Conservation (phyloP, 2,329 filamentous ascomycete genomes). For the Coniochaeta hoffmannii region DNA sequence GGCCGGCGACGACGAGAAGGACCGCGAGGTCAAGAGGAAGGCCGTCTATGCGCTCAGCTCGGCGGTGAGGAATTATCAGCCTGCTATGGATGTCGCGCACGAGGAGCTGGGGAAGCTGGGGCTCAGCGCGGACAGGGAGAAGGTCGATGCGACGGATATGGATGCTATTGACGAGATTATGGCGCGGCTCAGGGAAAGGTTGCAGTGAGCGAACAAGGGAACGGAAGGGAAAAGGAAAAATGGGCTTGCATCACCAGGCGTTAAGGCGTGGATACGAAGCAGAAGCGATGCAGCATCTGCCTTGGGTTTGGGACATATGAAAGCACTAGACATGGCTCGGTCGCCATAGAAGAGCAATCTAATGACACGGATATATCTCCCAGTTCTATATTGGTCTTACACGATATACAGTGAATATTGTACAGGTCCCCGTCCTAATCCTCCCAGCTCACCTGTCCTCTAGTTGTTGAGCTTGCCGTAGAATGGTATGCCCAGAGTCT, state of each 20-base stretch:
- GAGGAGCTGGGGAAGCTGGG: constrained; percentile 51
- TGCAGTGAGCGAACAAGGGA: background rate
- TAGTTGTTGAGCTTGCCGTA: constrained; percentile 42
- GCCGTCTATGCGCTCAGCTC: constrained; percentile 84
- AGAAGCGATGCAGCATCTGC: background rate
- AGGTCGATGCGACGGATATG: constrained; percentile 54
- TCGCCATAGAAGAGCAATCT: background rate
- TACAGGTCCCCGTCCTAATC: constrained; percentile 4
- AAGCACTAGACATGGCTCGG: too few species aligned
- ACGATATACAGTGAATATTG: constrained; percentile 4
- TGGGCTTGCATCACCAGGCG: constrained; percentile 5
- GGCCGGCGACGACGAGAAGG: constrained; percentile 47
- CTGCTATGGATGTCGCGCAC: constrained; percentile 63
- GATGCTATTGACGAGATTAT: constrained; percentile 73
- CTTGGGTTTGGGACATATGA: background rate
- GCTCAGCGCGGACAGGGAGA: constrained; percentile 31
- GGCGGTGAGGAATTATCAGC: constrained; percentile 82
- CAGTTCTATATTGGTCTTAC: background rate
- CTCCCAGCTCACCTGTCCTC: background rate
- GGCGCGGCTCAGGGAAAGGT: constrained; percentile 48
- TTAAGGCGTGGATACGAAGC: background rate
- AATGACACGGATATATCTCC: background rate
- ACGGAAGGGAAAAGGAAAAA: background rate
- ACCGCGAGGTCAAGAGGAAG: constrained; percentile 63
- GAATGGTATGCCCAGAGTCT: constrained; percentile 71